Evolutionary conservation across 129 eudicot species (phyloP).

Genomic region (Escallonia rubra): DNA sequence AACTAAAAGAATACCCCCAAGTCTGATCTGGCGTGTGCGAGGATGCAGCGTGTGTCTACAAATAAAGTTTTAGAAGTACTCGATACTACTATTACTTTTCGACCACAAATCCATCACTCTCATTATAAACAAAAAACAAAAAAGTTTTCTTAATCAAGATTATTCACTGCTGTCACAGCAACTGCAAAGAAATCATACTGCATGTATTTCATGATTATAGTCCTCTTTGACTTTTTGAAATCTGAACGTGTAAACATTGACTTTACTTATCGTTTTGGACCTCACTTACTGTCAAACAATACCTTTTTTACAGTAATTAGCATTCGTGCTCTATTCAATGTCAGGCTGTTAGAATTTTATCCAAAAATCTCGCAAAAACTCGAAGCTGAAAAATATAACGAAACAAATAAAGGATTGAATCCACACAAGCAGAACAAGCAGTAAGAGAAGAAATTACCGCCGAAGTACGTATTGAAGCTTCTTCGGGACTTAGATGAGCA

Average conservation of each 20-base stretch:
- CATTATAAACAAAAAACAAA: neutral
- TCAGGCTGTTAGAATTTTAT: neutral
- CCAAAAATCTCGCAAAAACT: neutral
- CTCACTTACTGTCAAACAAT: neutral
- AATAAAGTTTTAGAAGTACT: neutral
- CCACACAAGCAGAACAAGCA: neutral
- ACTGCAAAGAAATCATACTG: neutral
- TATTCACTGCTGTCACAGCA: neutral
- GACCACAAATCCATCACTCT: neutral
- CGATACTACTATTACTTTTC: neutral
- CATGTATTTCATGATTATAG: neutral
- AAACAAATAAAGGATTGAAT: neutral
- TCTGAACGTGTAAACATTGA: no score
- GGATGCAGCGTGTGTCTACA: neutral
- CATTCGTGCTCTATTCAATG: neutral
- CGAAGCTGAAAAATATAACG: no score
- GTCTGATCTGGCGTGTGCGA: no score
- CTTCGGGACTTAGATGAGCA: conserved; percentile 36
- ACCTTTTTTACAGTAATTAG: neutral
- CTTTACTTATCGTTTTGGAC: no score
- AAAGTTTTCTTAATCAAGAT: neutral
- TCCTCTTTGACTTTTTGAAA: neutral
- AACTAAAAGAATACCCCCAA: neutral
- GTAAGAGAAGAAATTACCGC: neutral
- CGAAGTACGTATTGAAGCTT: neutral